Percentiles rank a stretch among this genome's conserved stretches.
phyloP scores from a whole-genome alignment of 306 rosid species.

The Vigna trinervia region DNA sequence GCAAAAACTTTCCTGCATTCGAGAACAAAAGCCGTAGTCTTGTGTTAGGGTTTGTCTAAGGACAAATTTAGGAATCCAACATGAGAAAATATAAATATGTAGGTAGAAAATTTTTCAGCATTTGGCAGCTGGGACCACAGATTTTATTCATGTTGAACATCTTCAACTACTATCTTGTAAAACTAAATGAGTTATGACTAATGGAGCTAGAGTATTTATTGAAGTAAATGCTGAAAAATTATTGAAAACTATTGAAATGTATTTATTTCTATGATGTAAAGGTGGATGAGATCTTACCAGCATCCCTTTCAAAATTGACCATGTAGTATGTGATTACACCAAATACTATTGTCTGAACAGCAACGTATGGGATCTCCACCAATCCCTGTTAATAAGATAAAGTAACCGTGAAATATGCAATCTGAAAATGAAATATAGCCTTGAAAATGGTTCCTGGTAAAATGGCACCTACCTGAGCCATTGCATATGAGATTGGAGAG shows the following conservation, averaged over 20 bases:
- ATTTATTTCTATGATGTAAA: background rate
- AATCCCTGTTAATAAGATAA: slow-evolving; percentile 63
- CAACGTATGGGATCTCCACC: slow-evolving; percentile 84
- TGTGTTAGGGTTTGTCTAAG: background rate
- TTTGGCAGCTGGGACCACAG: background rate
- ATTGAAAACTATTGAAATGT: too few species aligned
- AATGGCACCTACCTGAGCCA: slow-evolving; percentile 64
- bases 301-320: slow-evolving; percentile 70
- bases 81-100: slow-evolving; percentile 11
- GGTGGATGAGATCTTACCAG: slow-evolving; percentile 50
- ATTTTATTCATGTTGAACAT: slow-evolving; percentile 4
- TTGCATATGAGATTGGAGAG: slow-evolving; percentile 79
- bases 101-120: background rate
- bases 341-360: slow-evolving; percentile 66
- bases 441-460: slow-evolving; percentile 8
- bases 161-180: background rate
- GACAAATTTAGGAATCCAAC: background rate
- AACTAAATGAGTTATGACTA: background rate
- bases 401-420: slow-evolving; percentile 1
- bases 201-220: background rate
- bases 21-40: background rate
- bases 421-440: background rate
- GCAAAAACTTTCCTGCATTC: slow-evolving; percentile 66
- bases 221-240: too few species aligned
- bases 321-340: slow-evolving; percentile 81